Percentiles rank a stretch among this genome's conserved stretches.
These are phyloP conservation scores for Fusarium keratoplasticum DNA, from an alignment of 2,329 filamentous ascomycete species.

Conservation along the genomic window DNA sequence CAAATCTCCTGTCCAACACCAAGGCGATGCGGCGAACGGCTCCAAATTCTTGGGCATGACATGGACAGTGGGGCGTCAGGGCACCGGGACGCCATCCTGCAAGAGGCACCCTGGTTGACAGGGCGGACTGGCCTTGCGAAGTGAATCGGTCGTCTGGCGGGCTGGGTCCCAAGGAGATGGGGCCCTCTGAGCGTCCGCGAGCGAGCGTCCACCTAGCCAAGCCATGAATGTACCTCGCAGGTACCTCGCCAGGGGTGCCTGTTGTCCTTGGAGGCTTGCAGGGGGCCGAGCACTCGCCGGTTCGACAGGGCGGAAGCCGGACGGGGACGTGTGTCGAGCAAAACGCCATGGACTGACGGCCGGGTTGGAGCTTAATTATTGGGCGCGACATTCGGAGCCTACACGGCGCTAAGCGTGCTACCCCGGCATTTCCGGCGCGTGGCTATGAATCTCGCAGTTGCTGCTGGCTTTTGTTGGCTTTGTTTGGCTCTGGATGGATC, in stretches of 20 bases:
- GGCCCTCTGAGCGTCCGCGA: slow-evolving; percentile 17
- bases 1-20: slow-evolving; percentile 46
- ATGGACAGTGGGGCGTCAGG: slow-evolving; percentile 44
- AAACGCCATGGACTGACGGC: slow-evolving; percentile 44
- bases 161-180: slow-evolving; percentile 29
- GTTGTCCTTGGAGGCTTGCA: slow-evolving; percentile 31
- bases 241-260: slow-evolving; percentile 36
- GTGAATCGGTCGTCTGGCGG: slow-evolving; percentile 28
- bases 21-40: slow-evolving; percentile 45
- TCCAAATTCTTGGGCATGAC: slow-evolving; percentile 44
- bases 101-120: slow-evolving; percentile 44
- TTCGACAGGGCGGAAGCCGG: slow-evolving; percentile 24
- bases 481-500: background rate
- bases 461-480: background rate
- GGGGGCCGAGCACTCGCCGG: slow-evolving; percentile 23
- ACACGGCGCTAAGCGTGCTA: slow-evolving; percentile 31
- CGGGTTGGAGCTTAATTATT: slow-evolving; percentile 47
- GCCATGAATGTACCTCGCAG: slow-evolving; percentile 36
- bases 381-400: slow-evolving; percentile 36
- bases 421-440: slow-evolving; percentile 45
- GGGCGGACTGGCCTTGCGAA: slow-evolving; percentile 42
- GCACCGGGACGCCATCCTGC: slow-evolving; percentile 36
- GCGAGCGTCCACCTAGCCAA: background rate
- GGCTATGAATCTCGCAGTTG: slow-evolving; percentile 31
- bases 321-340: slow-evolving; percentile 43